Conservation (phyloP, 768 basidiomycete genomes). For the Serendipita indica region DNA sequence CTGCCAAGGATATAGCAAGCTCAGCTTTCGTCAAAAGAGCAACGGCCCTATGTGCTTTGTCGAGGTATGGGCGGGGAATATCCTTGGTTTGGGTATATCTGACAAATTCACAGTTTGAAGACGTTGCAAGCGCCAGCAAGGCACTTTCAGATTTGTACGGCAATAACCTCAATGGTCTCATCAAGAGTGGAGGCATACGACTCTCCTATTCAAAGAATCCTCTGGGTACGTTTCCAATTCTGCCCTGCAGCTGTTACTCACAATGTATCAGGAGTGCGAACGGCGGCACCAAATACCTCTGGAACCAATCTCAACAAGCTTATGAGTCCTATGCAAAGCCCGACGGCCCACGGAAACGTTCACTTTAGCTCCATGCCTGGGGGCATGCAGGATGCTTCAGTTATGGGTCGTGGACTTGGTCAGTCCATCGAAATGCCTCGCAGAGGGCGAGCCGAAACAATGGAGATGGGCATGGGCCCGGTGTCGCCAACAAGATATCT, state of each 20-base stretch:
- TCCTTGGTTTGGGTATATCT: conserved; percentile 7
- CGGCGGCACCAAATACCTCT: neutral
- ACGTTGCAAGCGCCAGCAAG: conserved; percentile 66
- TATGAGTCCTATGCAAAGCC: conserved; percentile 1
- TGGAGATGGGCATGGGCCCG: neutral
- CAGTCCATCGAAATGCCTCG: conserved; percentile 5
- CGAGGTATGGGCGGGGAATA: conserved; percentile 41
- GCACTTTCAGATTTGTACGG: conserved; percentile 88
- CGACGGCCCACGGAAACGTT: neutral
- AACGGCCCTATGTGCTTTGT: conserved; percentile 99
- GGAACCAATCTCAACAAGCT: neutral
- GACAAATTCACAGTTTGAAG: conserved; percentile 55
- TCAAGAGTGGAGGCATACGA: conserved; percentile 92
- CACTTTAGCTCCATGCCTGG: neutral
- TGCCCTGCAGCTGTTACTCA: neutral
- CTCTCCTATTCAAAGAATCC: conserved; percentile 98
- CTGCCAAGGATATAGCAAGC: conserved; percentile 73
- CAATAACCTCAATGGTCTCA: conserved; percentile 73
- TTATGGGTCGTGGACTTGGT: neutral
- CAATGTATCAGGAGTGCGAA: neutral
- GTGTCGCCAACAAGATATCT: neutral
- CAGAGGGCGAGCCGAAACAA: neutral
- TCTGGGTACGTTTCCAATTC: conserved; percentile 36
- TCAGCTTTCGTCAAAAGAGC: conserved; percentile 90
- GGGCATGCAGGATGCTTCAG: neutral